phyloP scores from a whole-genome alignment of 1,139 yeast species.

The Candida labiduridarum region DNA sequence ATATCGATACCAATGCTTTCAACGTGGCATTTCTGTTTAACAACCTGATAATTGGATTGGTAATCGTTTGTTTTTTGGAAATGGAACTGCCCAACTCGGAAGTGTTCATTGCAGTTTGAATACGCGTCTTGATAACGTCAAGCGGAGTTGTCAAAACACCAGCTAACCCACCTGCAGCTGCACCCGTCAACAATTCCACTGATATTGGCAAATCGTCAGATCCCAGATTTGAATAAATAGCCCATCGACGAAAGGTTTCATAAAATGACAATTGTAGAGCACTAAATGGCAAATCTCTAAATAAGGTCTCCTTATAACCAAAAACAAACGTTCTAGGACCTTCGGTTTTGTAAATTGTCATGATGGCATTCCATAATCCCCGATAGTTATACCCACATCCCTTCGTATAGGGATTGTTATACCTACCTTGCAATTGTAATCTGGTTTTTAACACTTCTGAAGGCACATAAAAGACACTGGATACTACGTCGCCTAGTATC shows the following conservation, averaged over 20 bases:
- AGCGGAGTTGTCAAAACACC: conserved; percentile 82
- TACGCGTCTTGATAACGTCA: conserved; percentile 91
- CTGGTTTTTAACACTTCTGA: conserved; percentile 95
- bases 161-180: conserved; percentile 95
- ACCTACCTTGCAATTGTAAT: conserved; percentile 85
- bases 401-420: conserved; percentile 74
- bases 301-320: conserved; percentile 91
- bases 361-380: conserved; percentile 68
- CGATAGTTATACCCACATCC: conserved; percentile 84
- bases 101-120: conserved; percentile 62
- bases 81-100: conserved; percentile 12
- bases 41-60: conserved; percentile 16
- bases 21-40: conserved; percentile 57
- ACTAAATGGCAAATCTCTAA: conserved; percentile 91
- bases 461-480: conserved; percentile 94
- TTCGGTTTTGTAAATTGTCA: conserved; percentile 64
- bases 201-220: conserved; percentile 55
- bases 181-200: conserved; percentile 82
- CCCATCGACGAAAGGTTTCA: conserved; percentile 74
- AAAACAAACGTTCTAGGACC: conserved; percentile 77
- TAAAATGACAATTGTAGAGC: conserved; percentile 96
- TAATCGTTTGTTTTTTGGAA: conserved; percentile 12
- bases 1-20: conserved; percentile 66
- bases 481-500: conserved; percentile 85
- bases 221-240: conserved; percentile 44